These are phyloP conservation scores for Penicillium angulare DNA, from an alignment of 495 filamentous ascomycete genomes.

Conservation along the genomic window DNA sequence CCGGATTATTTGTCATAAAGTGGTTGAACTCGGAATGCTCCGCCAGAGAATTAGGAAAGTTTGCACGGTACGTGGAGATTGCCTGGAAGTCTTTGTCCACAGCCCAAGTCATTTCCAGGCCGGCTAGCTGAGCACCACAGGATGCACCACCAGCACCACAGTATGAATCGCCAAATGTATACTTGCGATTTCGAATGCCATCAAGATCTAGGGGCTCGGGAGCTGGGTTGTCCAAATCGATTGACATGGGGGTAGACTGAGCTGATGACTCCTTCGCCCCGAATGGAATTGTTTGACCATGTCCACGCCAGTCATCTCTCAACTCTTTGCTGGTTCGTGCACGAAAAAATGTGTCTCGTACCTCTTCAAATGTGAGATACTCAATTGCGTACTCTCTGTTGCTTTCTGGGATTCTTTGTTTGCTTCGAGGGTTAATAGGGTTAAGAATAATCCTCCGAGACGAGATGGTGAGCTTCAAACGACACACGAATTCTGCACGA, in stretches of 20 bases:
- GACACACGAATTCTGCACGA: neutral
- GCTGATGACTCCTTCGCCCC: conserved; percentile 6
- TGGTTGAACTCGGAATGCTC: conserved; percentile 20
- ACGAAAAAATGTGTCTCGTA: conserved; percentile 7
- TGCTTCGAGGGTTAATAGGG: no score
- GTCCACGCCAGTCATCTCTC: conserved; percentile 30
- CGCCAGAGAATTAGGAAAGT: conserved; percentile 56
- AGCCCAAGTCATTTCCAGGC: conserved; percentile 56
- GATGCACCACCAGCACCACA: conserved; percentile 78
- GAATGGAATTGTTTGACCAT: conserved; percentile 24
- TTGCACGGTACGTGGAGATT: conserved; percentile 53
- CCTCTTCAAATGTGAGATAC: conserved; percentile 28
- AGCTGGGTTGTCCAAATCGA: neutral
- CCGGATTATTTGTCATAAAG: conserved; percentile 28
- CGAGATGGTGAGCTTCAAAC: conserved; percentile 4
- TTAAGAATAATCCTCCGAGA: neutral
- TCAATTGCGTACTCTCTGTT: neutral
- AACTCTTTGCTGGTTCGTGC: conserved; percentile 10
- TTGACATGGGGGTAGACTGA: neutral
- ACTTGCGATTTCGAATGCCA: conserved; percentile 28
- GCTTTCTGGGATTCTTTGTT: neutral
- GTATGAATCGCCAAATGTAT: conserved; percentile 70
- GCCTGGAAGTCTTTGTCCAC: conserved; percentile 62
- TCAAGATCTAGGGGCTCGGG: conserved; percentile 13
- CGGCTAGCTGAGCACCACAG: conserved; percentile 62